phyloP scores from a whole-genome alignment of 495 filamentous ascomycete species.

The Hypoxylon lienhwacheense region DNA sequence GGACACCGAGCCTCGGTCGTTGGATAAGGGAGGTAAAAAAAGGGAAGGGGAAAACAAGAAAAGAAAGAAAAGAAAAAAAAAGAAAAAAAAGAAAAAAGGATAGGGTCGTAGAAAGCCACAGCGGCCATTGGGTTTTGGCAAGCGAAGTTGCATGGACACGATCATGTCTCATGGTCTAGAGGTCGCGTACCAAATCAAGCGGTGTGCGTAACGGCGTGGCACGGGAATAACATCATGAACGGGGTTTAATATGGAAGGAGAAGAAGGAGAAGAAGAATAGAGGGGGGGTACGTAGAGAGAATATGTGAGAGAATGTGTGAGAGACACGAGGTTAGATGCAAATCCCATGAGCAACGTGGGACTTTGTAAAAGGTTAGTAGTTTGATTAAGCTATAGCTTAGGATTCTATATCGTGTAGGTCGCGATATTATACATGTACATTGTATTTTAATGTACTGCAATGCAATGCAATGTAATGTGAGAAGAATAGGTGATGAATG shows the following conservation, averaged over 20 bases:
- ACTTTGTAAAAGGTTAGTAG: constrained; percentile 16
- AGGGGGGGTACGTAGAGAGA: neutral
- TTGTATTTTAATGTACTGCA: no score
- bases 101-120: constrained; percentile 9
- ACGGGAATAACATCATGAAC: constrained; percentile 10
- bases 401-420: constrained; percentile 25
- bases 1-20: no score
- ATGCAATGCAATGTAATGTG: no score
- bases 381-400: constrained; percentile 31
- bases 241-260: constrained; percentile 3
- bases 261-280: constrained; percentile 4
- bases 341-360: constrained; percentile 17
- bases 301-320: neutral
- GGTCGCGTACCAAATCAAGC: constrained; percentile 19
- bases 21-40: constrained; percentile 11
- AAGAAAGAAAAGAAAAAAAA: neutral
- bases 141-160: constrained; percentile 41
- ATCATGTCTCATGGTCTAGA: constrained; percentile 24
- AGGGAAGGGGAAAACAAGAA: constrained; percentile 10
- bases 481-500: no score
- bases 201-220: constrained; percentile 31
- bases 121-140: constrained; percentile 35
- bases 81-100: neutral
- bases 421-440: no score
- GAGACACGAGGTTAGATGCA: constrained; percentile 3